A percentile compares a stretch with the other conserved stretches of the same genome.
Evolutionary conservation across 176 grass and related monocot genomes (phyloP).

Genomic region (Cenchrus purpureus): DNA sequence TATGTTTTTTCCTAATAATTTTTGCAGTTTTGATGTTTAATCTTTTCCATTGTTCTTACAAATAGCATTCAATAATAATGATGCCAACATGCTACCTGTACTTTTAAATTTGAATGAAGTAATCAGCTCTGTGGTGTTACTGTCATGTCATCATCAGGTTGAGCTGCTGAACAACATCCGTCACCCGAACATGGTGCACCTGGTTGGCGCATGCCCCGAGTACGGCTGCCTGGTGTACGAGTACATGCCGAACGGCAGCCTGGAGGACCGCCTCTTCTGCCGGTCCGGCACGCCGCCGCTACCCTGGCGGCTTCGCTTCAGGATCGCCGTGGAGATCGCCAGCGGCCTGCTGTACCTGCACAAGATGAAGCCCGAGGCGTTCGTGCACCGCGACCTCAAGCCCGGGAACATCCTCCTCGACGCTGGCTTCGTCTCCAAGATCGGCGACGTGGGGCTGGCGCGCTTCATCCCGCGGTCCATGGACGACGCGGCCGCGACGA

Average conservation of each 20-base stretch:
- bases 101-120: neutral
- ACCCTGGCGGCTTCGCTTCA: slow-evolving; percentile 80
- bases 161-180: slow-evolving; percentile 79
- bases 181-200: slow-evolving; percentile 88
- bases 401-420: slow-evolving; percentile 87
- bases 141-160: slow-evolving; percentile 50
- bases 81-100: neutral
- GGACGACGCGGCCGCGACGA: slow-evolving; percentile 33
- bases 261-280: slow-evolving; percentile 79
- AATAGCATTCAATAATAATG: neutral
- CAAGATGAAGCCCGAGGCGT: slow-evolving; percentile 76
- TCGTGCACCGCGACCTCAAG: slow-evolving; percentile 91
- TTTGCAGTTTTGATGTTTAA: neutral
- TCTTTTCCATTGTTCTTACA: neutral
- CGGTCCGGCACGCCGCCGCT: slow-evolving; percentile 59
- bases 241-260: slow-evolving; percentile 86
- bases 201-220: slow-evolving; percentile 81
- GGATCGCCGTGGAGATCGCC: slow-evolving; percentile 69
- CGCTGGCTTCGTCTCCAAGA: slow-evolving; percentile 59
- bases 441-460: slow-evolving; percentile 79
- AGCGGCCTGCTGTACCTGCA: slow-evolving; percentile 80
- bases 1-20: neutral
- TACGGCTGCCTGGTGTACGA: slow-evolving; percentile 88
- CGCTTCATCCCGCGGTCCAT: slow-evolving; percentile 68
- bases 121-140: slow-evolving; percentile 1